Evolutionary conservation across 2,329 filamentous ascomycete genomes (phyloP).

Genomic region (Alternaria gansuensis): DNA sequence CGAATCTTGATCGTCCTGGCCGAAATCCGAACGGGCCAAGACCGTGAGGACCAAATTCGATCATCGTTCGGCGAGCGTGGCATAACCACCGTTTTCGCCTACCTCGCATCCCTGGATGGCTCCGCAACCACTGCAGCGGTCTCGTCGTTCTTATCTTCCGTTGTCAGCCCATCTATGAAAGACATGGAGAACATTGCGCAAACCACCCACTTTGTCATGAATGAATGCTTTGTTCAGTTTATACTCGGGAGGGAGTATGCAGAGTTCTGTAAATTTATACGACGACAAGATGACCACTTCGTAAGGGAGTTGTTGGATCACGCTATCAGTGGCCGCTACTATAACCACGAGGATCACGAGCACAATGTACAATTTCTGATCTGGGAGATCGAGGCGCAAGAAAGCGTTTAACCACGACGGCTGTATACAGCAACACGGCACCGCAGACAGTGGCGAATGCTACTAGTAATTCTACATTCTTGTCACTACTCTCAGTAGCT

Average conservation of each 20-base stretch:
- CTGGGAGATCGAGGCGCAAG: conserved; percentile 35
- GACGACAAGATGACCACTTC: conserved; percentile 35
- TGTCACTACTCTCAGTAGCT: background rate
- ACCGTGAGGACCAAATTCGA: conserved; percentile 25
- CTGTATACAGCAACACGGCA: background rate
- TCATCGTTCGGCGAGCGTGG: conserved; percentile 23
- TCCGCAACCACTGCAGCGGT: conserved; percentile 16
- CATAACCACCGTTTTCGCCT: conserved; percentile 29
- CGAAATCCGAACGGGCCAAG: conserved; percentile 30
- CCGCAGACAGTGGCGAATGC: background rate
- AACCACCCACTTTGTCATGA: conserved; percentile 29
- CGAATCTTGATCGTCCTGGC: conserved; percentile 29
- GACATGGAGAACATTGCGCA: conserved; percentile 33
- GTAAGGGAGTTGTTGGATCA: conserved; percentile 30
- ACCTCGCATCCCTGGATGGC: conserved; percentile 25
- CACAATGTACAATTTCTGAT: conserved; percentile 34
- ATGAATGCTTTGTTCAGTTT: conserved; percentile 34
- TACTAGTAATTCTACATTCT: background rate
- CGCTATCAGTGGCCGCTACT: conserved; percentile 30
- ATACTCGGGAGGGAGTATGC: conserved; percentile 26
- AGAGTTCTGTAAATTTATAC: conserved; percentile 36
- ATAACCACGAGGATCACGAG: conserved; percentile 28
- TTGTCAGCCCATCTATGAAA: conserved; percentile 30
- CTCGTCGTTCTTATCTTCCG: conserved; percentile 27
- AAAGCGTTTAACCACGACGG: conserved; percentile 25